Base-by-base conservation (phyloP, 495 filamentous ascomycete genomes). In the Cudoniella acicularis region DNA sequence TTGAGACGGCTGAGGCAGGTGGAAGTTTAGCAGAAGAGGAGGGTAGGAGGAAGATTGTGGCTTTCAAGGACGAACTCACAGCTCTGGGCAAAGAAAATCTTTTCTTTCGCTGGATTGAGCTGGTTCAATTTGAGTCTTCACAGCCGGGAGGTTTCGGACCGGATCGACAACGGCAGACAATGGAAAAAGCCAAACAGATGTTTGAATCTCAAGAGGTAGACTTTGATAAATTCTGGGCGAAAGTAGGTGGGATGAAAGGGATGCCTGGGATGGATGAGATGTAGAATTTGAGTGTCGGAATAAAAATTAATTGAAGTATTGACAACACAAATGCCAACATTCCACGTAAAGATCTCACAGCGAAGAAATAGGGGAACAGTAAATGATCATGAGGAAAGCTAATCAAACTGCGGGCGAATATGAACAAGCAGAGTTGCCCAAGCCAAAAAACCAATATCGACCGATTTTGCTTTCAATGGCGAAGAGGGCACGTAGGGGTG, bases 41-140 rank as follows among this genome's bases (percentile, higher is more conserved):
- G n/a, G 73, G 72, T 30, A 71, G 85, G 16, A 79, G 80, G 41
- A 85, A 89, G 69, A 79, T 91, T 9, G 74, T 91, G 43, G 74
- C 77, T 1, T 91, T 94, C 67, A 83, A 86, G 67, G 87, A 92
- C 43, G 81, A 80, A 48, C 74, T 95, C 59, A 78, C 81, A 2
- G 76, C 76, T 1, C 73, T 92, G 67, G 88, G 88, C 10, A 92
- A 94, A 70, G 91, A 94, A 69, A 81, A 86, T 56, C 69, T 96
- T 8, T 96, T 96, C 73, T 94, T 86, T 71, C 79, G 86, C 27
- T 92, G 89, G 88, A 87, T 92, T 50, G 91, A 96, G 73, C 70
- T 94, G 55, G 77, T 95, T 41, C 90, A 95, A 70, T 91, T 82
- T 65, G 91, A 94, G 72, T 88, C 87, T 49, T 81, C 80, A 25